Evolutionary conservation across 2,329 filamentous ascomycete genomes (phyloP), one percentile per base, ranked within the genome.

Genomic region (Amesomyces nigricolor): DNA sequence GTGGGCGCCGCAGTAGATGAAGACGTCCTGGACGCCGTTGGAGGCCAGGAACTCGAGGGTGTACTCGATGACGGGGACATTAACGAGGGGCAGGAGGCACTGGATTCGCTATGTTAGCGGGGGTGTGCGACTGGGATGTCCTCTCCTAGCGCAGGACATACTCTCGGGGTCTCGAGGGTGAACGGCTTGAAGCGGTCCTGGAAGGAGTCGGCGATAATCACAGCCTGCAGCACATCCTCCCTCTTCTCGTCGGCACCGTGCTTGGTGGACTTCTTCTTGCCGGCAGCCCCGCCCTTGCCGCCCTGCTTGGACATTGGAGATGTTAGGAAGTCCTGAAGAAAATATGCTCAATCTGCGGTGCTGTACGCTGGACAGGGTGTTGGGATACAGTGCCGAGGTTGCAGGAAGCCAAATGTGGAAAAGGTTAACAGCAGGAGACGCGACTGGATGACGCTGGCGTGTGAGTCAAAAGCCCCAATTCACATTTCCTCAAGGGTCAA

Each of bases 11-110:
- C 88, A 92, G 74, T 96, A 97, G 56, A 99, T 81, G 69, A 88
- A 95, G 52, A 97, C 88, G 62, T 96, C 89, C 64, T 94, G 85
- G n/a, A 97, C 91, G 56, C 91, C 91, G 56, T 94, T 91, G 79
- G 92, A 92, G 61, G 91, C 91, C 0, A 99, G 84, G 66, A 96
- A 97, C 68, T 97, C 91, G 66, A 97, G 85, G 4, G 92, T 97
- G 71, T 99, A 97, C 72, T 99, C 94, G 73, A 99, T 95, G 60
- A 99, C 78, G 37, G 94, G 92, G 1, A 87, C 91, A 71, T 97
- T 97, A 58, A 90, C 94, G 58, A 99, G 80, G 10, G 92, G 91
- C 6, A 99, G 79, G 32, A 99, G 86, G 75, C 94, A 97, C 89
- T 95, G 66, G 30, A 50, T 51, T 46, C n/a, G 17, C 54, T 63